Evolutionary conservation across 225 moss, liverwort and hornwort genomes (phyloP), one percentile per base, ranked within the genome.

Genomic region (Straminergon stramineum): DNA sequence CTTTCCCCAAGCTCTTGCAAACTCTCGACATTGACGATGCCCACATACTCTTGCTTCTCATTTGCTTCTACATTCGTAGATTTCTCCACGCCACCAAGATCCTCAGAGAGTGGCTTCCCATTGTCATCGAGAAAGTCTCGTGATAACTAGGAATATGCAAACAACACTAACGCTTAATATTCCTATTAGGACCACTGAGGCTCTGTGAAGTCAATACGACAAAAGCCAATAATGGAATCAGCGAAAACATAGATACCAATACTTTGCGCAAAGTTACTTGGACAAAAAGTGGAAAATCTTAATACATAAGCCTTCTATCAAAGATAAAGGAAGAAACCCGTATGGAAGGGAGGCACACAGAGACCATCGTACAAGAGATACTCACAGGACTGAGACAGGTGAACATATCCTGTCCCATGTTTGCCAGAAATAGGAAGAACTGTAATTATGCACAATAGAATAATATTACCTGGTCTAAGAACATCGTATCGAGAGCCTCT

Each of bases 381-480:
- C 75, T 53, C 84, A 87, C 24, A 67, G 62, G 61, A 84, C 39
- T 45, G 41, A 77, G 75, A 58, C 53, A 27, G 56, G 35, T 45
- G 56, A 71, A 83, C 41, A 88, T 64, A 56, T 82, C 45, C 48
- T 30, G 86, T 53, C 35, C 77, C 53, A 22, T 77, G 53, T 35
- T 77, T 53, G 35, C 55, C 37, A 78, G 55, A 78, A 78, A 37
- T 37, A 52, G 19, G 61, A 51, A 83, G 82, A 86, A 48, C 16
- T 56, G 39, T 66, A 19, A 64, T 63, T 63, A 32, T 84, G 30
- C 78, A 84, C 27, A 83, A 52, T 30, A 83, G n/a, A 37, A 82
- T 23, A 84, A 60, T 88, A 34, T 76, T 52, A 98, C 98, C 98
- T 97, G 95, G 58, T 95, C 94, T 79, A 98, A 89, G 89, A 97